Evolutionary conservation across 345 rosid genomes (phyloP).

Genomic region (Syzygium oleosum): DNA sequence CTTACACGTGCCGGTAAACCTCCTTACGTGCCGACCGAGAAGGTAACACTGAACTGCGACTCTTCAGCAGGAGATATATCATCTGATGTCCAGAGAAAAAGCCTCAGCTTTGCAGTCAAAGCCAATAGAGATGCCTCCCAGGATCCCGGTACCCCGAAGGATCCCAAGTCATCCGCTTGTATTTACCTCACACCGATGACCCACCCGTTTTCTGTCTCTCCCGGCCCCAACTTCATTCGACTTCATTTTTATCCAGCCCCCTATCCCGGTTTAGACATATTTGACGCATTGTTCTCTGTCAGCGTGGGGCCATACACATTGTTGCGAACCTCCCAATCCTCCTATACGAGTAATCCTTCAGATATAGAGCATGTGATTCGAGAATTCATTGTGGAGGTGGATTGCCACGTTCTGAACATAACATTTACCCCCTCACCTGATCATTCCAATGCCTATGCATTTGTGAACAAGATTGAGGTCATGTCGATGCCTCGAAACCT

Average conservation of each 20-base stretch:
- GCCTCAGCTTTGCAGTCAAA: background rate
- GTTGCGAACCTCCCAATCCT: conserved; percentile 8
- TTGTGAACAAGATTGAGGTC: conserved; percentile 9
- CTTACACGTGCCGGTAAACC: background rate
- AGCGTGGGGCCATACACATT: conserved; percentile 4
- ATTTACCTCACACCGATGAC: conserved; percentile 1
- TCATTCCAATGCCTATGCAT: conserved; percentile 1
- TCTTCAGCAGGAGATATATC: background rate
- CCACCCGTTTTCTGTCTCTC: conserved; percentile 8
- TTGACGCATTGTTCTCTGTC: conserved; percentile 6
- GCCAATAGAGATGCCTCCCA: background rate
- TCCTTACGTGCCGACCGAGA: background rate
- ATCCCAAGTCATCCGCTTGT: conserved; percentile 3
- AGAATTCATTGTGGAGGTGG: conserved; percentile 8
- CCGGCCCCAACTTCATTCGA: conserved; percentile 14
- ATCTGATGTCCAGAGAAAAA: background rate
- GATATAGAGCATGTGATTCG: background rate
- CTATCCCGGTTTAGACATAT: conserved; percentile 1
- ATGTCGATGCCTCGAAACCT: conserved; percentile 17
- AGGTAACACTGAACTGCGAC: background rate
- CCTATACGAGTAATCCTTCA: background rate
- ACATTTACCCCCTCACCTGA: conserved; percentile 9
- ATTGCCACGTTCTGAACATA: background rate
- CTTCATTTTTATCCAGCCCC: conserved; percentile 17
- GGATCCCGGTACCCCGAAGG: background rate